phyloP scores from a whole-genome alignment of 192 early-diverging fungal genomes.

The Coemansia sp. region DNA sequence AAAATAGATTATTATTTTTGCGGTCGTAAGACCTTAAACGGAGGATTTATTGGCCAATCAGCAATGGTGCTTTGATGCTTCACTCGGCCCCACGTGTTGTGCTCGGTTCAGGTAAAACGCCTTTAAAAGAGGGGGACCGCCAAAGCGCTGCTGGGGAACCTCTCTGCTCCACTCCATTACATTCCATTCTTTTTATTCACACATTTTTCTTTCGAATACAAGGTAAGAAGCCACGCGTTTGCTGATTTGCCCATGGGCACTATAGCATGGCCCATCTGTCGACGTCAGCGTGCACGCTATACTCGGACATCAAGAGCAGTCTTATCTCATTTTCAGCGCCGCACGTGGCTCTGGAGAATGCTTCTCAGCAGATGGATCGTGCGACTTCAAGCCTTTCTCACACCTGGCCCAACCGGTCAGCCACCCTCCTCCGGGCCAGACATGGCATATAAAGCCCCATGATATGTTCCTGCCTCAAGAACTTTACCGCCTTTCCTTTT shows the following conservation, averaged over 20 bases:
- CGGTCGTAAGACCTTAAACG: background rate
- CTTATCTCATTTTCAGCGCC: background rate
- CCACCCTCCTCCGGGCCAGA: background rate
- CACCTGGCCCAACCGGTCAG: slow-evolving; percentile 1
- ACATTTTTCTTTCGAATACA: background rate
- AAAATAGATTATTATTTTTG: background rate
- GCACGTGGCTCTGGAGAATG: slow-evolving; percentile 2
- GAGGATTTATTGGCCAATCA: background rate
- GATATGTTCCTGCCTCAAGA: background rate
- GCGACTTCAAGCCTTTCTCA: slow-evolving; percentile 3
- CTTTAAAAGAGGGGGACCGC: background rate
- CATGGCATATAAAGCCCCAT: background rate
- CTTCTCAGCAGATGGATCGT: slow-evolving; percentile 6
- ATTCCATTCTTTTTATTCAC: background rate
- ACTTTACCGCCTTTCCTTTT: background rate
- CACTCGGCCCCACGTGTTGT: background rate
- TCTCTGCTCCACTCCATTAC: background rate
- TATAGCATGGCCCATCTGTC: slow-evolving; percentile 1
- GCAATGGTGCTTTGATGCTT: background rate
- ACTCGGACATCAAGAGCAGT: background rate
- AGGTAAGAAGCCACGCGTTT: slow-evolving; percentile 1
- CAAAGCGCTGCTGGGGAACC: background rate
- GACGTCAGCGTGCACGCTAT: slow-evolving; percentile 7
- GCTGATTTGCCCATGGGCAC: slow-evolving; percentile 2
- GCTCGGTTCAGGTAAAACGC: background rate